phyloP scores from a whole-genome alignment of 371 early-diverging fungal species.

The Mortierella sp. region DNA sequence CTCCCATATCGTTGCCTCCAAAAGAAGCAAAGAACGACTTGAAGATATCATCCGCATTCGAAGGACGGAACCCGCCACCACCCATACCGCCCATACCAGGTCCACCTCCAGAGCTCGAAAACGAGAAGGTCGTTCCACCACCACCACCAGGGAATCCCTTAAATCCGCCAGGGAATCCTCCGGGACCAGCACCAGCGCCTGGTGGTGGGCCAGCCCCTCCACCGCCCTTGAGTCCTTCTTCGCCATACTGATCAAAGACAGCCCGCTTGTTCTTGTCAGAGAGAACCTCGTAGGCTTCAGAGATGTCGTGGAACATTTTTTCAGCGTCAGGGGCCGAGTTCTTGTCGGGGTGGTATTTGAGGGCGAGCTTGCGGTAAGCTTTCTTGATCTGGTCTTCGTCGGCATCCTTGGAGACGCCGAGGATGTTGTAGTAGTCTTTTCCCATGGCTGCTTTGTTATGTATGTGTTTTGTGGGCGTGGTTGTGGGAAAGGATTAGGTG shows the following conservation, averaged over 20 bases:
- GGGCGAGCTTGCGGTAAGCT: slow-evolving; percentile 93
- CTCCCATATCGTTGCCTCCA: slow-evolving; percentile 68
- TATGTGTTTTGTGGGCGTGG: neutral
- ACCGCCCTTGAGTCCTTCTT: slow-evolving; percentile 89
- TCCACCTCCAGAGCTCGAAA: slow-evolving; percentile 52
- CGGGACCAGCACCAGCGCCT: slow-evolving; percentile 58
- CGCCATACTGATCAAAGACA: slow-evolving; percentile 92
- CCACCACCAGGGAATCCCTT: slow-evolving; percentile 60
- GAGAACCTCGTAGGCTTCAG: slow-evolving; percentile 94
- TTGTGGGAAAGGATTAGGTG: neutral
- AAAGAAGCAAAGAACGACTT: slow-evolving; percentile 84
- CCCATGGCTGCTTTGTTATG: slow-evolving; percentile 71
- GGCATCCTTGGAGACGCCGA: slow-evolving; percentile 89
- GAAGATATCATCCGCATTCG: slow-evolving; percentile 96
- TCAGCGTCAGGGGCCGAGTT: slow-evolving; percentile 62
- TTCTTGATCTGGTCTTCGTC: slow-evolving; percentile 90
- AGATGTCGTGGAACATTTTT: slow-evolving; percentile 87
- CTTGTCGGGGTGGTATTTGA: slow-evolving; percentile 92
- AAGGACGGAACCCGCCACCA: slow-evolving; percentile 81
- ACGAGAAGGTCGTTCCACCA: slow-evolving; percentile 69
- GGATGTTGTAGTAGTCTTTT: slow-evolving; percentile 92
- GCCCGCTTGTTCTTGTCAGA: slow-evolving; percentile 92
- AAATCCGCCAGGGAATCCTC: slow-evolving; percentile 68
- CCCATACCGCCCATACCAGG: slow-evolving; percentile 55
- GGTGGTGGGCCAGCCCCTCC: slow-evolving; percentile 53